Evolutionary conservation across 2,329 filamentous ascomycete genomes (phyloP).

Genomic region (Ophiosphaerella herpotricha): DNA sequence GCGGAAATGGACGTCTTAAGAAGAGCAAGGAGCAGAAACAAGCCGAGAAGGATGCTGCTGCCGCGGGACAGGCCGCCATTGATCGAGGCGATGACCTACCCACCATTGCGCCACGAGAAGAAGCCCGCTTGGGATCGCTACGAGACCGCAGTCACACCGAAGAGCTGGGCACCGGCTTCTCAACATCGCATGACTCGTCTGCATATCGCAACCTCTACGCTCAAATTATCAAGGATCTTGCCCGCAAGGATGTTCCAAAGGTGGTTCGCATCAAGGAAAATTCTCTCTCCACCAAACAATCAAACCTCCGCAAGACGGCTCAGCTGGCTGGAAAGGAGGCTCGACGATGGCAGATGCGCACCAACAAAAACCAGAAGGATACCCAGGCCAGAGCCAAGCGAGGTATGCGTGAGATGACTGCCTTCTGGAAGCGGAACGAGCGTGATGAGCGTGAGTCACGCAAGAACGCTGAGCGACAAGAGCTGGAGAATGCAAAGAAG

Average conservation of each 20-base stretch:
- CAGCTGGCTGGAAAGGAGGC: constrained; percentile 97
- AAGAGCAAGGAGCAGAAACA: constrained; percentile 82
- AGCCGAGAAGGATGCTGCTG: constrained; percentile 74
- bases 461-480: constrained; percentile 92
- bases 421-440: constrained; percentile 99
- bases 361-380: constrained; percentile 98
- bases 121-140: constrained; percentile 53
- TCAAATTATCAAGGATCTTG: constrained; percentile 94
- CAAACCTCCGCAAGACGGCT: constrained; percentile 97
- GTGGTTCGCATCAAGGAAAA: constrained; percentile 85
- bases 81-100: constrained; percentile 78
- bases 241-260: constrained; percentile 91
- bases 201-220: constrained; percentile 97
- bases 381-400: constrained; percentile 95
- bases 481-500: constrained; percentile 94
- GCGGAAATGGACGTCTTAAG: constrained; percentile 69
- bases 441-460: constrained; percentile 93
- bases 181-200: constrained; percentile 75
- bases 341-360: constrained; percentile 93
- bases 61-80: constrained; percentile 82
- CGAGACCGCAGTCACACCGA: constrained; percentile 54
- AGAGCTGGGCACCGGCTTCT: constrained; percentile 48
- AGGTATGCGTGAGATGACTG: constrained; percentile 99
- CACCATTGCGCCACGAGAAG: constrained; percentile 63
- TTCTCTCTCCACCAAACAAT: constrained; percentile 83